phyloP scores from a whole-genome alignment of 2,329 filamentous ascomycete species.

The Alternaria angustiovoidea region DNA sequence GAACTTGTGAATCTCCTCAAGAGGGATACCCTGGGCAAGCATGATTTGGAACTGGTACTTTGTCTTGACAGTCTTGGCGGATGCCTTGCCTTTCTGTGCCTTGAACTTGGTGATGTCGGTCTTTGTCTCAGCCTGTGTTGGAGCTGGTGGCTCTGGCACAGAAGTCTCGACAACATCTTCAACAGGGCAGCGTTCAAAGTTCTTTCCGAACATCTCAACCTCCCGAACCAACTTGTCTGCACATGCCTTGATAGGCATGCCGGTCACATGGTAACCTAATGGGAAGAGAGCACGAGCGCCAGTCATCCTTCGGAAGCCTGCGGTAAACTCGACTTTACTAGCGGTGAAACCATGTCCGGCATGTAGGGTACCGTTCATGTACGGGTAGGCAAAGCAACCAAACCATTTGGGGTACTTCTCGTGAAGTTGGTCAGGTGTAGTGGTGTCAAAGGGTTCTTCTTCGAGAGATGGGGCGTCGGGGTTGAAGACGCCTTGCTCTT shows the following conservation, averaged over 20 bases:
- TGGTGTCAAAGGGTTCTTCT: conserved; percentile 78
- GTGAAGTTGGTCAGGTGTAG: conserved; percentile 77
- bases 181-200: conserved; percentile 76
- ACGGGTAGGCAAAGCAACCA: conserved; percentile 73
- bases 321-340: conserved; percentile 91
- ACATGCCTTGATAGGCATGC: conserved; percentile 93
- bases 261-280: conserved; percentile 93
- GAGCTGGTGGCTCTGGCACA: conserved; percentile 61
- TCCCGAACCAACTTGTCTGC: conserved; percentile 94
- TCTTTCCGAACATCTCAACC: conserved; percentile 84
- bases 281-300: conserved; percentile 89
- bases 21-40: conserved; percentile 86
- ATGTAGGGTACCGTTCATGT: conserved; percentile 67
- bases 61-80: conserved; percentile 86
- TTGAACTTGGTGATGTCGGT: conserved; percentile 91
- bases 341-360: conserved; percentile 92
- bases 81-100: conserved; percentile 79
- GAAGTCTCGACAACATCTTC: conserved; percentile 56
- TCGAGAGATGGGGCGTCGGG: conserved; percentile 80
- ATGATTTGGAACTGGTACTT: conserved; percentile 98
- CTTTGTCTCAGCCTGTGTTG: conserved; percentile 70
- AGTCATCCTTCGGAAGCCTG: conserved; percentile 87
- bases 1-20: conserved; percentile 91
- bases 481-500: conserved; percentile 80
- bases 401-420: conserved; percentile 91